Percentiles rank a stretch among this genome's conserved stretches.
Evolutionary conservation across 2,329 filamentous ascomycete species (phyloP).

Genomic region (Myotisia sp.): DNA sequence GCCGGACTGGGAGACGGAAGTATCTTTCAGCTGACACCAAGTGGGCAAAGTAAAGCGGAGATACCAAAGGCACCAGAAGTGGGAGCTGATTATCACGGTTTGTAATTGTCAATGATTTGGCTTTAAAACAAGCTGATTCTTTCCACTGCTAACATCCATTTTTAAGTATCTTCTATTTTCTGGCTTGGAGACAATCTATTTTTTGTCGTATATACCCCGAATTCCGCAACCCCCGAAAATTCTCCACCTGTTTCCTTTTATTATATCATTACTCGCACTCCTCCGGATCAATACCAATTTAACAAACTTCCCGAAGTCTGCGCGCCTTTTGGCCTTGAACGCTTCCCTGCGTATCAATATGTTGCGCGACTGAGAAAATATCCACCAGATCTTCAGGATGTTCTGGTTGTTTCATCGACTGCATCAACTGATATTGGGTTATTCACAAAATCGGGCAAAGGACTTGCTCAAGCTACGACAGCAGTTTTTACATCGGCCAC

Average conservation of each 20-base stretch:
- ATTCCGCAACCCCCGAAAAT: slow-evolving; percentile 39
- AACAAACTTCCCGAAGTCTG: slow-evolving; percentile 64
- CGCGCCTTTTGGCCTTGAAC: slow-evolving; percentile 52
- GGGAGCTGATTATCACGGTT: slow-evolving; percentile 51
- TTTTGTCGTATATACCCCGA: slow-evolving; percentile 63
- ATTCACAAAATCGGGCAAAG: slow-evolving; percentile 56
- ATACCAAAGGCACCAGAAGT: slow-evolving; percentile 64
- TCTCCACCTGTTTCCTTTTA: slow-evolving; percentile 53
- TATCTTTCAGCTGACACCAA: slow-evolving; percentile 67
- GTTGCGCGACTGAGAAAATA: slow-evolving; percentile 66
- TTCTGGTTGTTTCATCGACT: slow-evolving; percentile 70
- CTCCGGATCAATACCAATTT: slow-evolving; percentile 44
- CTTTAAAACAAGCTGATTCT: too few relatives aligned
- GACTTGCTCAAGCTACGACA: slow-evolving; percentile 48
- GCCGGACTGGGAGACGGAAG: slow-evolving; percentile 72
- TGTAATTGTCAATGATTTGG: slow-evolving; percentile 18
- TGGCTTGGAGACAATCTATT: slow-evolving; percentile 88
- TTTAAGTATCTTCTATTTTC: slow-evolving; percentile 55
- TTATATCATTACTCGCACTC: slow-evolving; percentile 59
- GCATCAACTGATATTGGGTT: slow-evolving; percentile 66
- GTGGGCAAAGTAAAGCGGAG: slow-evolving; percentile 60
- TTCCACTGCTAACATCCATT: neutral
- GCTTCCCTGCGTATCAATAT: slow-evolving; percentile 59
- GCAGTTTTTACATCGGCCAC: slow-evolving; percentile 60
- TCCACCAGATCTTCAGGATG: slow-evolving; percentile 63